Base-by-base conservation (phyloP, 306 rosid species). In the Acacia confusa region DNA sequence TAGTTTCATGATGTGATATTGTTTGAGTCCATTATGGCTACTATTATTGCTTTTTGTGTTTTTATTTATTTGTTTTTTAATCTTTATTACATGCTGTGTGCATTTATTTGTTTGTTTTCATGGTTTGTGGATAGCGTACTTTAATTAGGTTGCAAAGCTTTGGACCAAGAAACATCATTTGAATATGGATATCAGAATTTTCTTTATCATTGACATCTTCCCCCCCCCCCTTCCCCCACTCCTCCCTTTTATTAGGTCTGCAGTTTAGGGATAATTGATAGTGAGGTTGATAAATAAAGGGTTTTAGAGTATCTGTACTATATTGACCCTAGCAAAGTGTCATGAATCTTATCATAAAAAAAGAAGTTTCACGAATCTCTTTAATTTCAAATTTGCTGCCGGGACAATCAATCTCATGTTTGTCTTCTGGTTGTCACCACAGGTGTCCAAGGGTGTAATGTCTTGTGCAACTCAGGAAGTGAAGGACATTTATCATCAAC, bases 381-480 rank as follows among this genome's bases (percentile, higher is more conserved):
- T 63, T 41, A 8, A 20, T 38, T 38, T 68, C 20, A 36, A 61
- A 13, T 27, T 61, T 61, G 38, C 68, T 28, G 38, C 55, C 43
- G 47, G 2, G 11, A 24, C 36, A 12, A 25, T 70, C 57, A 12
- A 6, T 44, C 75, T 70, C 75, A 70, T 43, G 75, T 24, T 41
- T 70, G 55, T 70, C 75, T 70, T 70, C 36, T 70, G 75, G 57
- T 43, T 70, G 22, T 43, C 38, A 14, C 22, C 25, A 19, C 75
- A 70, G 75, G 57, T 44, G 75, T 81, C 94, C 20, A 96, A 96
- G 89, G 98, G 99, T 66, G 99, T 96, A 45, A 77, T 96, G 89
- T 89, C 96, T 81, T 93, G 98, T 84, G 94, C 93, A 70, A 88
- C 89, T 74, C 99, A 92, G 90, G 99, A 96, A 89, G 96, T 96